These are phyloP conservation scores for Aspergillus sp. DNA, from an alignment of 2,329 filamentous ascomycete genomes.

Conservation along the genomic window DNA sequence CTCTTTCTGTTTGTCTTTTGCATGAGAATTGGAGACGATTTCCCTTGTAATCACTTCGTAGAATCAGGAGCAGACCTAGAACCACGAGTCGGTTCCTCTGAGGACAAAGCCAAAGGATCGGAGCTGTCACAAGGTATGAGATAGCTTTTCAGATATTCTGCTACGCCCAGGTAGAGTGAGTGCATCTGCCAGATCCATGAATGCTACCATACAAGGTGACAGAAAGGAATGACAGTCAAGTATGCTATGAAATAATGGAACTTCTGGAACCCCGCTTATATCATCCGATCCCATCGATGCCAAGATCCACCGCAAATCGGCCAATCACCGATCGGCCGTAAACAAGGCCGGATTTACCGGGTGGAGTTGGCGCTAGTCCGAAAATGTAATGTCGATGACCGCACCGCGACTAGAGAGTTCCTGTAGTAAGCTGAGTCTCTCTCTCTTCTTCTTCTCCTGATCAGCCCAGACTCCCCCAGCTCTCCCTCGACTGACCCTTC, in stretches of 20 bases:
- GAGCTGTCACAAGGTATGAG: background rate
- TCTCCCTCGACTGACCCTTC: background rate
- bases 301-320: background rate
- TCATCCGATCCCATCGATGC: background rate
- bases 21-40: background rate
- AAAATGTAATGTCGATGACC: background rate
- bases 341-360: background rate
- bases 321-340: background rate
- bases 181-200: background rate
- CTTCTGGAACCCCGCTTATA: background rate
- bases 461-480: background rate
- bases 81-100: too few species aligned
- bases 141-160: background rate
- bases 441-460: background rate
- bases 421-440: background rate
- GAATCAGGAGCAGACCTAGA: background rate
- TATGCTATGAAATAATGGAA: background rate
- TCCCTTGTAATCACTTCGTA: background rate
- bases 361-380: background rate
- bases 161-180: background rate
- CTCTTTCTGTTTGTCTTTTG: background rate
- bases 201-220: background rate
- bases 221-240: background rate
- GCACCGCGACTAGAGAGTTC: background rate
- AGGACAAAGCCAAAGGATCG: background rate